Conservation (phyloP, 2,329 filamentous ascomycete genomes). For the Torrubiellomyces zombiae region DNA sequence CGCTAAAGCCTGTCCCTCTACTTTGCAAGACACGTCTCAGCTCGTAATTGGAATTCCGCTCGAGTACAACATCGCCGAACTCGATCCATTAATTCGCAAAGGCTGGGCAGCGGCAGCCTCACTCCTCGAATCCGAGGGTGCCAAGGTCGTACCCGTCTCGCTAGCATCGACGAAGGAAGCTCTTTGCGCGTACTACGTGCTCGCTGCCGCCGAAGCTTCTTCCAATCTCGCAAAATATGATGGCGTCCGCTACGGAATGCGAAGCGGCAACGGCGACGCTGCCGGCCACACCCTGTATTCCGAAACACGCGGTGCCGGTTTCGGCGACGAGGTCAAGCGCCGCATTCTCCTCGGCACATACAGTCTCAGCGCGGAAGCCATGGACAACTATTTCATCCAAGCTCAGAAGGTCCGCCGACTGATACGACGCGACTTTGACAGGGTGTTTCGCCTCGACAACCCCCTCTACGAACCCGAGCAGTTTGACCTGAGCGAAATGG, state of each 20-base stretch:
- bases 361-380: constrained; percentile 73
- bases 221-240: constrained; percentile 97
- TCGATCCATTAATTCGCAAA: constrained; percentile 49
- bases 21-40: constrained; percentile 11
- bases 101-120: constrained; percentile 52
- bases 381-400: constrained; percentile 93
- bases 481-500: constrained; percentile 45
- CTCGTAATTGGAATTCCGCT: constrained; percentile 40
- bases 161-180: constrained; percentile 74
- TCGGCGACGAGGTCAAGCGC: constrained; percentile 72
- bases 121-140: constrained; percentile 45
- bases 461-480: constrained; percentile 40
- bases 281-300: constrained; percentile 56
- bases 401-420: constrained; percentile 76
- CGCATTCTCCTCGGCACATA: constrained; percentile 84
- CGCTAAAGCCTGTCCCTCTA: constrained; percentile 11
- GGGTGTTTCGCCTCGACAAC: constrained; percentile 54
- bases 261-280: constrained; percentile 33
- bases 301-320: constrained; percentile 52
- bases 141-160: constrained; percentile 57
- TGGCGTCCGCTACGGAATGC: constrained; percentile 75
- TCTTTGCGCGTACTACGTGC: constrained; percentile 84
- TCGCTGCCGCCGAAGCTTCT: constrained; percentile 86
- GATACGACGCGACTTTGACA: constrained; percentile 75
- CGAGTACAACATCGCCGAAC: constrained; percentile 80